Conservation (phyloP, 805 yeast species). For the Brettanomyces naardenensis region DNA sequence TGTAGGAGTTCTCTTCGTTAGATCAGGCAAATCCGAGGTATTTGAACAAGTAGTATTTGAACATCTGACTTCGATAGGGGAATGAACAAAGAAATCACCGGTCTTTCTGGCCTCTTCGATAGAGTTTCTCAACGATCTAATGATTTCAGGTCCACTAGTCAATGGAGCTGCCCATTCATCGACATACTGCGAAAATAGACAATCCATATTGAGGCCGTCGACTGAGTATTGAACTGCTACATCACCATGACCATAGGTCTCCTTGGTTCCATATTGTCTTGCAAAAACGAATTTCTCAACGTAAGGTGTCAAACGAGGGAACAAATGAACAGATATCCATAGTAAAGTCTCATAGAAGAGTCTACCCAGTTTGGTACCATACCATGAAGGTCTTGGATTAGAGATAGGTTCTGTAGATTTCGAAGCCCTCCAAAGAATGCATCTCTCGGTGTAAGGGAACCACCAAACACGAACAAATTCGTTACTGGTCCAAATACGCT, state of each 20-base stretch:
- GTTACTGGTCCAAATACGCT: conserved; percentile 75
- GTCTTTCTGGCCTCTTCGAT: conserved; percentile 51
- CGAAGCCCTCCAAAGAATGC: conserved; percentile 85
- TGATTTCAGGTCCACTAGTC: conserved; percentile 63
- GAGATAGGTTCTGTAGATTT: conserved; percentile 61
- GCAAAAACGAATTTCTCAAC: conserved; percentile 80
- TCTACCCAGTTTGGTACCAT: conserved; percentile 76
- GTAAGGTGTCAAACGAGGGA: conserved; percentile 72
- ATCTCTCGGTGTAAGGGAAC: conserved; percentile 87
- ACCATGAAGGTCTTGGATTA: conserved; percentile 69
- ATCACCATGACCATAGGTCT: conserved; percentile 50
- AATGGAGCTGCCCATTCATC: conserved; percentile 97
- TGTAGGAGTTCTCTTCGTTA: conserved; percentile 39
- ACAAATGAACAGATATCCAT: conserved; percentile 68
- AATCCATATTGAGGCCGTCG: conserved; percentile 90
- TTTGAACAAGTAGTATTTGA: conserved; percentile 65
- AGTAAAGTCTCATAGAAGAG: conserved; percentile 70
- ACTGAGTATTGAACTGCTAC: conserved; percentile 73
- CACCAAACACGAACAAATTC: conserved; percentile 95
- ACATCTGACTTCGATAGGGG: conserved; percentile 92
- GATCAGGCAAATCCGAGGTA: conserved; percentile 32
- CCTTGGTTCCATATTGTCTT: conserved; percentile 75
- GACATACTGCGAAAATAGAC: conserved; percentile 87
- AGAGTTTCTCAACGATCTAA: conserved; percentile 52
- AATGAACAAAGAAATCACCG: conserved; percentile 77